Evolutionary conservation across 305 asterid genomes (phyloP), one percentile per base, ranked within the genome.

Genomic region (Fraxinus latifolia): DNA sequence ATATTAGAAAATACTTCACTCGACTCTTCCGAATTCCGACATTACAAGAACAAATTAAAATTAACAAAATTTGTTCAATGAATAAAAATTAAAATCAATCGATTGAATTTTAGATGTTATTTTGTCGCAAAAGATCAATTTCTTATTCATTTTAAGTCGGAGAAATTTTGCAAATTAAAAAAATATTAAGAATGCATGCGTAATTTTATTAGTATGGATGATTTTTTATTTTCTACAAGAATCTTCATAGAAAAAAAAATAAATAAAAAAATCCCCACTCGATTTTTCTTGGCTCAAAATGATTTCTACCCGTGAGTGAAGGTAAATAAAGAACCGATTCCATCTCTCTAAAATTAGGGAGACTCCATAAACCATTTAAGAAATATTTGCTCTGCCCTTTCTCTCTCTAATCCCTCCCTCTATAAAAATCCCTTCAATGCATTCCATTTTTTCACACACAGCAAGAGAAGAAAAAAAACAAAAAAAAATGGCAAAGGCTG

Each of bases 401-500:
- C 5, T 79, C 60, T 50, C 21, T 50, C 60, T 50, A 15, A 4
- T 15, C 21, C 60, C 2, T 39, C 12, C 44, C 47, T 32, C 75
- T 84, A 87, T 84, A 87, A 74, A 81, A 77, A 9, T 58, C 53
- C 11, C 6, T 27, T 33, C 1, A 7, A 36, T 44, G 3, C 47
- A 25, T 60, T 50, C 37, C 62, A 80, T 47, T 71, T n/a, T 23
- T 15, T 47, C 55, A 77, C 15, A 71, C 79, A 82, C 50, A 76
- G 15, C 23, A 65, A 83, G 83, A 67, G 74, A 47, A 37, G 83
- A 15, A 42, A 70, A 29, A 15, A 50, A 53, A n/a, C 12, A 37
- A 44, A 7, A 37, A 25, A 15, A 68, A 82, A 89, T 88, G 91
- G 90, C 92, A 85, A 89, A 88, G 82, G 82, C 85, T 25, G 79